Percentiles rank a stretch among this genome's conserved stretches.
Evolutionary conservation across 1,284 basidiomycete species (phyloP).

Genomic region (Cryptococcus sp.): DNA sequence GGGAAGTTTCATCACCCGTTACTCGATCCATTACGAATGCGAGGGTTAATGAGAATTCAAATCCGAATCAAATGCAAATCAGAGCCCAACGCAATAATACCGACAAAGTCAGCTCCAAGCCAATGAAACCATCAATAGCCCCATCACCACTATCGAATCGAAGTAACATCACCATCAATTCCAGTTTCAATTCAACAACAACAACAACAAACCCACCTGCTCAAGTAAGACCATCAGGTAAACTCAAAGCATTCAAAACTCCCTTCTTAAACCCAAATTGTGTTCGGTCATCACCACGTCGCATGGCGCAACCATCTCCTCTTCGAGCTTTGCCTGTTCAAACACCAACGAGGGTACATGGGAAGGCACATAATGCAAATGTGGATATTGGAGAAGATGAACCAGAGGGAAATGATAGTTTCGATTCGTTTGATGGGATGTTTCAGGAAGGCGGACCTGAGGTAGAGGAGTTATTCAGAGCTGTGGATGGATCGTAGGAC

Average conservation of each 20-base stretch:
- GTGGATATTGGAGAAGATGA: constrained; percentile 19
- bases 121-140: no score
- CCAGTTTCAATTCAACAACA: no score
- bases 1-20: neutral
- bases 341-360: constrained; percentile 1
- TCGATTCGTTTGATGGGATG: constrained; percentile 33
- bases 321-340: neutral
- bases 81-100: no score
- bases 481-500: constrained; percentile 15
- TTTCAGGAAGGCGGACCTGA: constrained; percentile 27
- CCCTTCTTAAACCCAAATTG: constrained; percentile 5
- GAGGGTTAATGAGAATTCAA: no score
- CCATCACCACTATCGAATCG: no score
- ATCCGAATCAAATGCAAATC: no score
- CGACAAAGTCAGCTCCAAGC: no score
- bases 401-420: constrained; percentile 24
- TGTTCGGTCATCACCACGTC: neutral
- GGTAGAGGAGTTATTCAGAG: constrained; percentile 20
- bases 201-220: no score
- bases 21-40: no score
- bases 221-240: constrained; percentile 4
- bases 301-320: neutral
- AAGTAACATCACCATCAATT: no score
- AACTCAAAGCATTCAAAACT: constrained; percentile 9
- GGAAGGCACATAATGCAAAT: constrained; percentile 7